Conservation (phyloP, 177 flowering plant species). For the Vitis hybrid region DNA sequence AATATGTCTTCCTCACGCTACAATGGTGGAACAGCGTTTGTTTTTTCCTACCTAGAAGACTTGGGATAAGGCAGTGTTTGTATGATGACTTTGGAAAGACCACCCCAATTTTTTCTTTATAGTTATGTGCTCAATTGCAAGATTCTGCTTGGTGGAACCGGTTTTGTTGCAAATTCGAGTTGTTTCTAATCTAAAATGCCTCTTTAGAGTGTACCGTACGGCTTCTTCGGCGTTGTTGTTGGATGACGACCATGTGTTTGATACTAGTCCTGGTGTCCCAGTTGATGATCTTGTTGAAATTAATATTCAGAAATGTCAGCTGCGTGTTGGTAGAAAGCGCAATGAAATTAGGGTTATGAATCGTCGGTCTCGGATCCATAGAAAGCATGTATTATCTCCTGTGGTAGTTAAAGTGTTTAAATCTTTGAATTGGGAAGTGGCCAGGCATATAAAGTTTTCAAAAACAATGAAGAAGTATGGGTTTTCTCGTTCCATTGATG, state of each 20-base stretch:
- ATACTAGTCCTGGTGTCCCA: conserved; percentile 6
- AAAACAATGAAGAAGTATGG: conserved; percentile 36
- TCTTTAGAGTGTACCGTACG: conserved; percentile 11
- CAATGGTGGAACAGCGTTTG: too few relatives aligned
- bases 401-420: conserved; percentile 34
- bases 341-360: too few relatives aligned
- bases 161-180: background rate
- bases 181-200: conserved; percentile 10
- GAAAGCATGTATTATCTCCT: conserved; percentile 24
- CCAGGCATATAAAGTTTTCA: conserved; percentile 29
- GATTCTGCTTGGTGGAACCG: too few relatives aligned
- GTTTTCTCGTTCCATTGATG: conserved; percentile 34
- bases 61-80: too few relatives aligned
- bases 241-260: conserved; percentile 20
- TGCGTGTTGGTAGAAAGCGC: too few relatives aligned
- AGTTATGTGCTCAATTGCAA: too few relatives aligned
- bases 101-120: too few relatives aligned
- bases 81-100: too few relatives aligned
- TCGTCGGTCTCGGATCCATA: background rate
- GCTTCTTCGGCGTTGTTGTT: conserved; percentile 21
- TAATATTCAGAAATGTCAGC: background rate
- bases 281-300: conserved; percentile 1
- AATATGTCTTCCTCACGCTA: conserved; percentile 4
- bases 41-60: too few relatives aligned
- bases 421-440: conserved; percentile 29